Conservation (phyloP, 345 rosid species). For the Gossypium sturtianum region DNA sequence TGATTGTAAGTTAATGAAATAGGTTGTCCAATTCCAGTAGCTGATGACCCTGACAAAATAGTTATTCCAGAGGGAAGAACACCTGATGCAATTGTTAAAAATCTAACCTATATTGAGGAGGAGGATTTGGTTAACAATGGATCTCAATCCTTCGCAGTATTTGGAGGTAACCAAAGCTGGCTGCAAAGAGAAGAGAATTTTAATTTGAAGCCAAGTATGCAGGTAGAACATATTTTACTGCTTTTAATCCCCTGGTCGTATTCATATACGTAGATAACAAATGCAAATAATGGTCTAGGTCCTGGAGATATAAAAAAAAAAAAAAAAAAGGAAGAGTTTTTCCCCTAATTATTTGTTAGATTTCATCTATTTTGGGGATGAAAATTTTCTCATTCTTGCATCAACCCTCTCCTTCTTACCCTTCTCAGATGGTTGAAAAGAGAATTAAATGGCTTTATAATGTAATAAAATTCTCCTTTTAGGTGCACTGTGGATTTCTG, state of each 20-base stretch:
- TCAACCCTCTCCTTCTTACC: not conserved
- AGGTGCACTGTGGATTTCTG: conserved; percentile 94
- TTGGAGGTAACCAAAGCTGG: conserved; percentile 93
- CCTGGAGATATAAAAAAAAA: not conserved
- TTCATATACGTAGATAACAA: not conserved
- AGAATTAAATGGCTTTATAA: not conserved
- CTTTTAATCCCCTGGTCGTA: not conserved
- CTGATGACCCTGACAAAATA: conserved; percentile 54
- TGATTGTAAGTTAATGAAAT: conserved; percentile 15
- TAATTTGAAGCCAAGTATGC: conserved; percentile 62
- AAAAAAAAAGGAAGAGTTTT: too few relatives aligned
- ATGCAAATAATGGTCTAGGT: not conserved
- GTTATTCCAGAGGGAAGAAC: conserved; percentile 61
- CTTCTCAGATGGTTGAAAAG: conserved; percentile 34
- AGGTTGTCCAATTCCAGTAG: conserved; percentile 86
- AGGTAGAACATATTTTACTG: conserved; percentile 39
- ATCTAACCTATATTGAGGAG: conserved; percentile 56
- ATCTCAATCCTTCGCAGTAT: conserved; percentile 49
- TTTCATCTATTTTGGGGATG: not conserved
- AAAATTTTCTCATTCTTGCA: not conserved
- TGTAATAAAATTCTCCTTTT: conserved; percentile 15
- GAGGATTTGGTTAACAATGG: conserved; percentile 43
- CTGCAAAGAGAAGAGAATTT: conserved; percentile 72
- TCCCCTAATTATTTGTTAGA: not conserved
- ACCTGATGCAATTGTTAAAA: conserved; percentile 39